phyloP scores from a whole-genome alignment of 441 rosid species.

The Biscutella laevigata region DNA sequence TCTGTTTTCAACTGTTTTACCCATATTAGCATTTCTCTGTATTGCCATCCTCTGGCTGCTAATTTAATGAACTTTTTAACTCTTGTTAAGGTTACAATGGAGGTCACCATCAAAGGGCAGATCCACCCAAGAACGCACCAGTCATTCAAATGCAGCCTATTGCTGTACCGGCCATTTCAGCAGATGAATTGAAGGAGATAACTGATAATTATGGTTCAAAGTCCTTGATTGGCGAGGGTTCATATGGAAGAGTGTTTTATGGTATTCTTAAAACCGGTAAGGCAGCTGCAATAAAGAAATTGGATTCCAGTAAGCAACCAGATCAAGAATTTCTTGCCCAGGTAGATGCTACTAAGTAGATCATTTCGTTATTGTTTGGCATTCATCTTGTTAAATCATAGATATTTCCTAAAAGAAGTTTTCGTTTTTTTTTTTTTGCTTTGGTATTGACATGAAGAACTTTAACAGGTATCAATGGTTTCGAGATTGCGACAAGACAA shows the following conservation, averaged over 20 bases:
- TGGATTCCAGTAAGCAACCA: conserved; percentile 58
- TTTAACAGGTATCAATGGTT: conserved; percentile 45
- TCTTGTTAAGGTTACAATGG: conserved; percentile 30
- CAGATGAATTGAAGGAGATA: conserved; percentile 42
- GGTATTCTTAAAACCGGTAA: conserved; percentile 46
- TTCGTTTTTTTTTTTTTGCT: not conserved
- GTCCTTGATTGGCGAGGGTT: conserved; percentile 53
- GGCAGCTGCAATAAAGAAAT: conserved; percentile 51
- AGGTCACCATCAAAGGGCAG: conserved; percentile 27
- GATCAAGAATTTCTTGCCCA: conserved; percentile 47
- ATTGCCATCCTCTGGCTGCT: not conserved
- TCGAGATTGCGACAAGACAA: conserved; percentile 55
- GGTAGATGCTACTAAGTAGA: conserved; percentile 24
- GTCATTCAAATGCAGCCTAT: conserved; percentile 39
- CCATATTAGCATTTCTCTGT: not conserved
- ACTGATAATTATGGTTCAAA: conserved; percentile 46
- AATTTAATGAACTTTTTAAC: not conserved
- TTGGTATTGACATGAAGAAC: not conserved
- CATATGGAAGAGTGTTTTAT: conserved; percentile 51
- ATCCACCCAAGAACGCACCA: conserved; percentile 31
- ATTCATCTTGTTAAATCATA: not conserved
- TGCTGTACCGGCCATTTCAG: conserved; percentile 32
- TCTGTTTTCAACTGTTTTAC: not conserved
- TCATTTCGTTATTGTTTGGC: not conserved
- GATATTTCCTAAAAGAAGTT: not conserved